A percentile compares a stretch with the other conserved stretches of the same genome.
Conservation (phyloP, 2,329 filamentous ascomycete genomes). For the Tolypocladium paradoxum region DNA sequence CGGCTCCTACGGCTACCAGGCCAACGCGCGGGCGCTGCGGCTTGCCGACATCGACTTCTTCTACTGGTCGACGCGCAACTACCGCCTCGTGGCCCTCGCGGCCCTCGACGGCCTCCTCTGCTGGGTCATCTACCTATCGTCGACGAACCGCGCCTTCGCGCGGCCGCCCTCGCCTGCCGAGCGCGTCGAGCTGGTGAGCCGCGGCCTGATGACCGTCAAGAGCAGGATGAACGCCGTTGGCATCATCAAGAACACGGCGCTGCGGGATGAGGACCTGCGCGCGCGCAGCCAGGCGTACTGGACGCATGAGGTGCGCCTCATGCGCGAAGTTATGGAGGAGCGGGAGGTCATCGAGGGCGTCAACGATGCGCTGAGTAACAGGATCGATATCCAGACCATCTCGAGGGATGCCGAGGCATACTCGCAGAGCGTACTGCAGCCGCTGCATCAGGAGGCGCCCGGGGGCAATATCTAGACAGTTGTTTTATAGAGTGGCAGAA, state of each 20-base stretch:
- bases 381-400: slow-evolving; percentile 52
- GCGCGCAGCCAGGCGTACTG: slow-evolving; percentile 62
- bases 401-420: slow-evolving; percentile 54
- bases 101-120: slow-evolving; percentile 54
- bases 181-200: slow-evolving; percentile 50
- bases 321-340: slow-evolving; percentile 69
- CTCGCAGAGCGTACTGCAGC: slow-evolving; percentile 31
- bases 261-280: slow-evolving; percentile 63
- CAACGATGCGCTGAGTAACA: slow-evolving; percentile 52
- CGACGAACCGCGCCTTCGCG: slow-evolving; percentile 70
- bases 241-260: slow-evolving; percentile 69
- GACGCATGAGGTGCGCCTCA: slow-evolving; percentile 62
- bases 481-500: background rate
- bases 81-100: slow-evolving; percentile 54
- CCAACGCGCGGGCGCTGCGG: slow-evolving; percentile 51
- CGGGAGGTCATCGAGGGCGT: slow-evolving; percentile 62
- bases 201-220: slow-evolving; percentile 46
- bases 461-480: background rate
- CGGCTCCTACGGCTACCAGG: slow-evolving; percentile 51
- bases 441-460: slow-evolving; percentile 13
- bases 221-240: slow-evolving; percentile 62
- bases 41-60: slow-evolving; percentile 57
- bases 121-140: slow-evolving; percentile 59
- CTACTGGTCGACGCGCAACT: slow-evolving; percentile 56
- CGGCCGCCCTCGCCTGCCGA: slow-evolving; percentile 50